Conservation (phyloP, 2,329 filamentous ascomycete species). For the Hymenoscyphus occultus region DNA sequence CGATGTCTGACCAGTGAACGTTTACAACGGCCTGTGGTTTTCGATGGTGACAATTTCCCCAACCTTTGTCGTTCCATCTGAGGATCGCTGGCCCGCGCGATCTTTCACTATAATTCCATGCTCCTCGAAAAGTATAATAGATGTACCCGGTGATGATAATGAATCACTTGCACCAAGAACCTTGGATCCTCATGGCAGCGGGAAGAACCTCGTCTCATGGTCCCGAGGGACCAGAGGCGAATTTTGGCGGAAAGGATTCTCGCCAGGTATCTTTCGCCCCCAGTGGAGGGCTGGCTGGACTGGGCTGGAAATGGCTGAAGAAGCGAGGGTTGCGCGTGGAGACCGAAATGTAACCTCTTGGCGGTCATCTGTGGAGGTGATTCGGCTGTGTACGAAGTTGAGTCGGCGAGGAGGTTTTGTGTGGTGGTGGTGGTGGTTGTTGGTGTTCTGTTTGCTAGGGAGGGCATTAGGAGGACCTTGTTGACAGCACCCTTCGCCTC, state of each 20-base stretch:
- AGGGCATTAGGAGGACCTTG: background rate
- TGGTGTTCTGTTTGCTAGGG: no score
- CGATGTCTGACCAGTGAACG: conserved; percentile 1
- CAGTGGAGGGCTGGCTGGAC: background rate
- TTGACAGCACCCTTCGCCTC: background rate
- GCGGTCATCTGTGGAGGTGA: background rate
- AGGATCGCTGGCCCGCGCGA: conserved; percentile 1
- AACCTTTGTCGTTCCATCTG: background rate
- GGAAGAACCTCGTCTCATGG: background rate
- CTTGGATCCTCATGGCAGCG: background rate
- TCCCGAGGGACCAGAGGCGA: conserved; percentile 8
- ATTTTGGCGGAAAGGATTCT: background rate
- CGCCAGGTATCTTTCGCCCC: background rate
- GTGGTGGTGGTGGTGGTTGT: background rate
- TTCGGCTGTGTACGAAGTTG: background rate
- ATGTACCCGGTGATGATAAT: no score
- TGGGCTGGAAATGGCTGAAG: background rate
- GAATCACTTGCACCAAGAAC: background rate
- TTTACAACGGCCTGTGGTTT: background rate
- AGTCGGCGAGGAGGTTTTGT: background rate
- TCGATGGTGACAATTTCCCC: background rate
- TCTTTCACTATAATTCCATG: background rate
- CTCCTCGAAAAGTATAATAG: background rate
- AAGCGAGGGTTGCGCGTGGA: background rate
- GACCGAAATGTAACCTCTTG: background rate